Evolutionary conservation across 1,284 basidiomycete species (phyloP).

Genomic region (Leccinum pachyderme): DNA sequence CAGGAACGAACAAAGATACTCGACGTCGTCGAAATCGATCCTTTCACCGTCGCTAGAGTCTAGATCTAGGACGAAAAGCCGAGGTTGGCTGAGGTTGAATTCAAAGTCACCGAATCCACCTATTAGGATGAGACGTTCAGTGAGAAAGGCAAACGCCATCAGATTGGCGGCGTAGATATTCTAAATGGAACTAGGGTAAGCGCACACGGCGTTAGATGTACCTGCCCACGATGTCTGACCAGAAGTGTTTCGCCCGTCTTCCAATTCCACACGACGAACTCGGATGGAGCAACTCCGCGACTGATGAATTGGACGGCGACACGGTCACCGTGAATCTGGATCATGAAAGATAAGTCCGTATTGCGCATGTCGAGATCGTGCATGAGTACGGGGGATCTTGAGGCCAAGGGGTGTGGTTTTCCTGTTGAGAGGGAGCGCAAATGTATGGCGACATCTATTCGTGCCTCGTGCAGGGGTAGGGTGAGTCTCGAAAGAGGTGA

Average conservation of each 20-base stretch:
- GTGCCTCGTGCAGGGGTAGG: constrained; percentile 3
- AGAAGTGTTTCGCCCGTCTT: constrained; percentile 44
- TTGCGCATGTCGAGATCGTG: constrained; percentile 29
- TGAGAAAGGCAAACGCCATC: constrained; percentile 47
- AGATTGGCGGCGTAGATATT: constrained; percentile 37
- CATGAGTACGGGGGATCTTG: constrained; percentile 34
- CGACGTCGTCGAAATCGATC: constrained; percentile 29
- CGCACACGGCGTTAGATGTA: not conserved
- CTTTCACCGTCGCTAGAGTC: constrained; percentile 21
- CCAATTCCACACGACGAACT: constrained; percentile 65
- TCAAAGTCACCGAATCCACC: constrained; percentile 20
- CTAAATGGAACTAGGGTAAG: constrained; percentile 24
- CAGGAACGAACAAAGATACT: constrained; percentile 40
- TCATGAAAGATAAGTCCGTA: constrained; percentile 36
- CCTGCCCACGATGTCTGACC: constrained; percentile 37
- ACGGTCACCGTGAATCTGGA: constrained; percentile 49
- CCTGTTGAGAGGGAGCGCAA: constrained; percentile 49
- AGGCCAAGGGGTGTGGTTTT: constrained; percentile 43
- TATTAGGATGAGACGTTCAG: constrained; percentile 41
- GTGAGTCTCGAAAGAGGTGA: constrained; percentile 17
- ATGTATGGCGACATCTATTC: constrained; percentile 37
- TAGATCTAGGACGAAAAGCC: constrained; percentile 36
- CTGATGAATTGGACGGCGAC: constrained; percentile 46
- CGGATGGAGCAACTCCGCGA: constrained; percentile 32
- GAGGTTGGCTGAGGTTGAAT: constrained; percentile 12